phyloP scores from a whole-genome alignment of 2,329 filamentous ascomycete species.

The Cercospora nicotianae region DNA sequence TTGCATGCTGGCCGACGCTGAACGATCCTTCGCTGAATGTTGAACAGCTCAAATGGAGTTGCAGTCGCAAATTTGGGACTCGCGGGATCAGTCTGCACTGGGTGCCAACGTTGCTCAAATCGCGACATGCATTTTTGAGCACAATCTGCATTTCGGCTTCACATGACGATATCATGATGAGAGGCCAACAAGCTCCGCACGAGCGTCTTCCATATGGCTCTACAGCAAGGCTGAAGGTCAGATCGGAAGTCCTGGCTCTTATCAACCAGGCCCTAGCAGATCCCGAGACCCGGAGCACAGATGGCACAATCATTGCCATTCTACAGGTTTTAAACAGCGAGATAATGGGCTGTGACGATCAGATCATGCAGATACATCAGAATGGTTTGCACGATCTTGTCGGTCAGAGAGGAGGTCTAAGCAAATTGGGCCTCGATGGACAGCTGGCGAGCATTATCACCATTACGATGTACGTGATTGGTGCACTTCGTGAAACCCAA shows the following conservation, averaged over 20 bases:
- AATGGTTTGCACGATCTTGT: constrained; percentile 36
- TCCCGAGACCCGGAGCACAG: constrained; percentile 28
- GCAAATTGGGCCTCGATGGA: constrained; percentile 31
- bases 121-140: constrained; percentile 35
- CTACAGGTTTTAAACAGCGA: constrained; percentile 36
- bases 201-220: constrained; percentile 24
- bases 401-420: constrained; percentile 33
- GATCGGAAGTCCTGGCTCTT: constrained; percentile 30
- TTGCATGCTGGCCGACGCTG: constrained; percentile 29
- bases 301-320: constrained; percentile 37
- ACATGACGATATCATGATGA: constrained; percentile 38
- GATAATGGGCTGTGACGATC: constrained; percentile 35
- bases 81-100: constrained; percentile 31
- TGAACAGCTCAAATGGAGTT: constrained; percentile 34
- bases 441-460: constrained; percentile 32
- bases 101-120: constrained; percentile 33
- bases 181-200: constrained; percentile 23
- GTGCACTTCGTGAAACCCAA: constrained; percentile 24
- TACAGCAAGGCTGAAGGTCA: constrained; percentile 27
- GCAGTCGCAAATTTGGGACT: constrained; percentile 34
- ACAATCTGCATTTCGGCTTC: constrained; percentile 38
- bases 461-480: constrained; percentile 31
- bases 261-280: constrained; percentile 35
- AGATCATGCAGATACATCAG: constrained; percentile 31
- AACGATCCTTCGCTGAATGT: constrained; percentile 29